Evolutionary conservation across 2,329 filamentous ascomycete species (phyloP).

Genomic region (Lachnellula occidentalis): DNA sequence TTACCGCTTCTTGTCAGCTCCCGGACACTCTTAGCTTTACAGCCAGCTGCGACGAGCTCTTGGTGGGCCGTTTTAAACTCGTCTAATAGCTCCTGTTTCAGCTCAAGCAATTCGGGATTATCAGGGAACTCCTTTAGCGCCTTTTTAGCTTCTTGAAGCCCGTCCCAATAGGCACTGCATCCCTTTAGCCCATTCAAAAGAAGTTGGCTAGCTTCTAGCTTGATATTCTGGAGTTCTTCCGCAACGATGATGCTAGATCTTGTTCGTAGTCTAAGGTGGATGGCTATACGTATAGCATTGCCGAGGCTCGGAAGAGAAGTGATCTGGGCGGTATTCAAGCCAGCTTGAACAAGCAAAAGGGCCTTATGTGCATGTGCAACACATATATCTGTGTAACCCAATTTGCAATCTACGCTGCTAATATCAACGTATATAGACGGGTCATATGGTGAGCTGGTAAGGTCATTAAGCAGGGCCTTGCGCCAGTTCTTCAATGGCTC

Average conservation of each 20-base stretch:
- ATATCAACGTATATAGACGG: slow-evolving; percentile 15
- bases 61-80: slow-evolving; percentile 10
- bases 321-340: slow-evolving; percentile 2
- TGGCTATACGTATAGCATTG: slow-evolving; percentile 1
- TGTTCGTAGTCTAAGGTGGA: neutral
- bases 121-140: slow-evolving; percentile 16
- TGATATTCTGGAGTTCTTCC: slow-evolving; percentile 13
- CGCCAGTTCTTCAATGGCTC: slow-evolving; percentile 10
- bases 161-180: slow-evolving; percentile 24
- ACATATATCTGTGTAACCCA: slow-evolving; percentile 24
- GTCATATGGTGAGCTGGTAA: slow-evolving; percentile 15
- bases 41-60: neutral
- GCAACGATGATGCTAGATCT: slow-evolving; percentile 4
- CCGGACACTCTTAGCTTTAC: neutral
- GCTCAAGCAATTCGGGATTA: slow-evolving; percentile 12
- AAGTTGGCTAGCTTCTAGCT: slow-evolving; percentile 9
- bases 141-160: slow-evolving; percentile 11
- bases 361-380: slow-evolving; percentile 16
- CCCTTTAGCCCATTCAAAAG: slow-evolving; percentile 15
- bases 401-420: slow-evolving; percentile 5
- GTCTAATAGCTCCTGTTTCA: slow-evolving; percentile 1
- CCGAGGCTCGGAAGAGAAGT: slow-evolving; percentile 1
- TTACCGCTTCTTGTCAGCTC: slow-evolving; percentile 8
- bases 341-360: slow-evolving; percentile 19
- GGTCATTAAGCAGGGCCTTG: slow-evolving; percentile 6